Evolutionary conservation across 1,139 yeast genomes (phyloP), one percentile per base, ranked within the genome.

Genomic region (Eremothecium gossypii): DNA sequence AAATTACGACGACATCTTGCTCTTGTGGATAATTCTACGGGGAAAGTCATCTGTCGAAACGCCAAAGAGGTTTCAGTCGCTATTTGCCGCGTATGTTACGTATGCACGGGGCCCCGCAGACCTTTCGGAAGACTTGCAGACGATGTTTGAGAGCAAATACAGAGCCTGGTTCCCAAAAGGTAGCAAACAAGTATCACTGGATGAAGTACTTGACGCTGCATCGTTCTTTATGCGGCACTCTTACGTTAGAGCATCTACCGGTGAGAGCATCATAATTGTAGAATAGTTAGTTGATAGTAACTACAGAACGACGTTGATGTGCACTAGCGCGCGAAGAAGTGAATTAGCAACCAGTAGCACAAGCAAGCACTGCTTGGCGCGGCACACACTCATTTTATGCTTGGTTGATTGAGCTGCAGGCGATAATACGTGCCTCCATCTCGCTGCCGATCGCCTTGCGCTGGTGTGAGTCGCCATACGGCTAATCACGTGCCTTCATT

Each of bases 11-110:
- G 54, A 54, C 26, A 33, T 56, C 5, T 39, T 56, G 2, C 46
- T 49, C 1, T 32, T 57, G 1, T 59, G 63, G 63, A 33, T 59
- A 3, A 6, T 52, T 1, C 29, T 51, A 6, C 57, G 57, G 33
- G 14, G 17, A n/a, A 32, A 8, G 10, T 6, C 10, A 10, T 9
- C 8, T 12, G 11, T 13, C 27, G 14, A 9, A 9, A n/a, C 34
- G 3, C n/a, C 27, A 11, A 9, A 13, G n/a, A 36, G 28, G 26
- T 30, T 39, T 29, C 29, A 28, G n/a, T 20, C 7, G 27, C n/a
- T 34, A 4, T 29, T 34, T 23, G 37, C 20, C 4, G 37, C 27
- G 4, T 34, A 34, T 23, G n/a, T 4, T 5, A 34, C 4, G 11
- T 34, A n/a, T 29, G 11, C 9, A 10, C 11, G n/a, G 3, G 6